phyloP scores from a whole-genome alignment of 371 early-diverging fungal genomes.

The Actinomortierella ambigua region DNA sequence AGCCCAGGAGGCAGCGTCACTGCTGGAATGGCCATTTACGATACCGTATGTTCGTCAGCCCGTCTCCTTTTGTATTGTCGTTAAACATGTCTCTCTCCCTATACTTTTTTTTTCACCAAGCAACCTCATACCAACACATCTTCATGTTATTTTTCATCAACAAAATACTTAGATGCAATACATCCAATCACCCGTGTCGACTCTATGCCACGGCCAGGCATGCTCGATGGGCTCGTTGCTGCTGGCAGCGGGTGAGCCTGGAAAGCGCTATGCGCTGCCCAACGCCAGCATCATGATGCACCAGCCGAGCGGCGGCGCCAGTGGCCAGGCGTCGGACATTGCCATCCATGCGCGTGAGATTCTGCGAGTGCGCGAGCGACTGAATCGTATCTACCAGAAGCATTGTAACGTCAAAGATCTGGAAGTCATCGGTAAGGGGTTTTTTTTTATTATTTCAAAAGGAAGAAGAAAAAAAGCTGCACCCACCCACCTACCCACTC shows the following conservation, averaged over 20 bases:
- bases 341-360: conserved; percentile 98
- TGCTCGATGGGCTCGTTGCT: conserved; percentile 98
- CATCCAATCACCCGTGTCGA: conserved; percentile 91
- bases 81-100: not conserved
- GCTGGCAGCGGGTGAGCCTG: conserved; percentile 86
- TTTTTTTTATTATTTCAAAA: conserved; percentile 1
- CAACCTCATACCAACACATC: too few relatives aligned
- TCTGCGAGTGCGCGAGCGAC: conserved; percentile 81
- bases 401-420: conserved; percentile 86
- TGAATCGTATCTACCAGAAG: conserved; percentile 86
- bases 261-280: conserved; percentile 88
- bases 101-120: too few relatives aligned
- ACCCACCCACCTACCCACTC: too few relatives aligned
- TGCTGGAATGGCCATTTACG: conserved; percentile 94
- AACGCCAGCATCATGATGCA: conserved; percentile 97
- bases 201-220: conserved; percentile 96
- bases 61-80: too few relatives aligned
- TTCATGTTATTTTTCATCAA: not conserved
- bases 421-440: conserved; percentile 76
- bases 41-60: conserved; percentile 67
- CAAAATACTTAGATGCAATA: conserved; percentile 61
- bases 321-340: conserved; percentile 96
- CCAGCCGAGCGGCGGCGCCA: conserved; percentile 96
- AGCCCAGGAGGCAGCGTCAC: conserved; percentile 97
- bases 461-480: not conserved